A percentile compares a stretch with the other conserved stretches of the same genome.
These are phyloP conservation scores for Xylaria curta DNA, from an alignment of 495 filamentous ascomycete species.

Conservation along the genomic window DNA sequence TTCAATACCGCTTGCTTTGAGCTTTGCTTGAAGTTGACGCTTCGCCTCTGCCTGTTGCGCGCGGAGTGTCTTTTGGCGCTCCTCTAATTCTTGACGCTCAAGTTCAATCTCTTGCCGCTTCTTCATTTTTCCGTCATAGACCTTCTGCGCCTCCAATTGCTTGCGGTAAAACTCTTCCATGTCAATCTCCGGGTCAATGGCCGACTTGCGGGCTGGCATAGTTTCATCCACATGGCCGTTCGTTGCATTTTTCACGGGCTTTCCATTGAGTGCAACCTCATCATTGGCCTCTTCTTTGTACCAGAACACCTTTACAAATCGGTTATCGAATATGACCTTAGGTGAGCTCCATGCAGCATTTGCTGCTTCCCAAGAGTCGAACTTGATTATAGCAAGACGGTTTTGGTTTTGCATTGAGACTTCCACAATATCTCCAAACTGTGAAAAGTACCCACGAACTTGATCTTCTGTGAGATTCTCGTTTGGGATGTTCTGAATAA, in stretches of 20 bases:
- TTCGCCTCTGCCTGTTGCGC: conserved; percentile 80
- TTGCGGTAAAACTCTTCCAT: conserved; percentile 76
- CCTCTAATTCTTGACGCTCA: conserved; percentile 74
- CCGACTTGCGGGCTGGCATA: conserved; percentile 30
- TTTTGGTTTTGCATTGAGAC: conserved; percentile 79
- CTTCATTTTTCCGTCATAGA: conserved; percentile 75
- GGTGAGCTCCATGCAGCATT: conserved; percentile 87
- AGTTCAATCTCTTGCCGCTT: conserved; percentile 77
- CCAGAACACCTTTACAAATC: conserved; percentile 99
- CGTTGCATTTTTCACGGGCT: conserved; percentile 33
- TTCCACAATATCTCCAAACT: conserved; percentile 79
- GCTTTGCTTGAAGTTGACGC: conserved; percentile 63
- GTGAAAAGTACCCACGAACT: conserved; percentile 81
- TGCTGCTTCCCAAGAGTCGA: conserved; percentile 72
- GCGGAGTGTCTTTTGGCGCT: conserved; percentile 74
- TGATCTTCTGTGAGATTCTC: conserved; percentile 78
- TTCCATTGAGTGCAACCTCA: conserved; percentile 28
- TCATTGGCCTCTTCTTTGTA: conserved; percentile 67
- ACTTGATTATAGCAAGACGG: conserved; percentile 82
- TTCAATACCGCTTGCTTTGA: conserved; percentile 58
- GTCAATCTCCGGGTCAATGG: conserved; percentile 67
- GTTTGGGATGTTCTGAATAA: conserved; percentile 91
- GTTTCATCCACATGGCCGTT: conserved; percentile 29
- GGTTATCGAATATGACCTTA: conserved; percentile 94
- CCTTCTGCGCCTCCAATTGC: conserved; percentile 80